A percentile compares a stretch with the other conserved stretches of the same genome.
Evolutionary conservation across 257 asterid genomes (phyloP).

Genomic region (Lantana camara): DNA sequence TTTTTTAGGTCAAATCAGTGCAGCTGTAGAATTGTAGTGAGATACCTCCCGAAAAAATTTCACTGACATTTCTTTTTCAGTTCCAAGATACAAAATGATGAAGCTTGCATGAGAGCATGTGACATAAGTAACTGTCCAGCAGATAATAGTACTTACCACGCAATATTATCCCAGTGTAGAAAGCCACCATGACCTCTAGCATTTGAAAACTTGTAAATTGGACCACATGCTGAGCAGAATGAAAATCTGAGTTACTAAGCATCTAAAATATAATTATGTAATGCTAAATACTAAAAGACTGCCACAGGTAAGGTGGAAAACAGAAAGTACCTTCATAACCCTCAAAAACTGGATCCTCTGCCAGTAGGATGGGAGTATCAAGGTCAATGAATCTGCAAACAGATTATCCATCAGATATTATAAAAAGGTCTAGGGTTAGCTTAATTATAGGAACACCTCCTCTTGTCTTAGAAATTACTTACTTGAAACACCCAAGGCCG

Average conservation of each 20-base stretch:
- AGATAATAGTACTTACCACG: conserved; percentile 40
- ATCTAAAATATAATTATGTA: background rate
- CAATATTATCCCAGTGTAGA: conserved; percentile 73
- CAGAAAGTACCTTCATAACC: conserved; percentile 77
- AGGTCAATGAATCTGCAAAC: conserved; percentile 72
- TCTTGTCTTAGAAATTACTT: conserved; percentile 29
- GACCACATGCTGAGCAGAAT: conserved; percentile 65
- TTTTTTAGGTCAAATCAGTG: background rate
- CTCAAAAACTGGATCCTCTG: conserved; percentile 85
- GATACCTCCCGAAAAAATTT: background rate
- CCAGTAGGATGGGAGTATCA: conserved; percentile 85
- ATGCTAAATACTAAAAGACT: background rate
- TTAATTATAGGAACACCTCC: background rate
- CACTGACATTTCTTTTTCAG: background rate
- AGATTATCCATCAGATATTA: conserved; percentile 21
- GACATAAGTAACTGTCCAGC: conserved; percentile 3
- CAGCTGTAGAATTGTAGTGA: too few species aligned
- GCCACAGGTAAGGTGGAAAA: conserved; percentile 3
- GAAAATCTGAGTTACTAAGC: conserved; percentile 20
- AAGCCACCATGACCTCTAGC: conserved; percentile 93
- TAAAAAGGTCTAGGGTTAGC: background rate
- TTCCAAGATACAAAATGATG: background rate
- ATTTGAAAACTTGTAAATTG: conserved; percentile 73
- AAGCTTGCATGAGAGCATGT: background rate
- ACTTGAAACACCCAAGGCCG: conserved; percentile 94